These are phyloP conservation scores for Terfezia boudieri DNA, from an alignment of 495 filamentous ascomycete genomes.

Conservation along the genomic window DNA sequence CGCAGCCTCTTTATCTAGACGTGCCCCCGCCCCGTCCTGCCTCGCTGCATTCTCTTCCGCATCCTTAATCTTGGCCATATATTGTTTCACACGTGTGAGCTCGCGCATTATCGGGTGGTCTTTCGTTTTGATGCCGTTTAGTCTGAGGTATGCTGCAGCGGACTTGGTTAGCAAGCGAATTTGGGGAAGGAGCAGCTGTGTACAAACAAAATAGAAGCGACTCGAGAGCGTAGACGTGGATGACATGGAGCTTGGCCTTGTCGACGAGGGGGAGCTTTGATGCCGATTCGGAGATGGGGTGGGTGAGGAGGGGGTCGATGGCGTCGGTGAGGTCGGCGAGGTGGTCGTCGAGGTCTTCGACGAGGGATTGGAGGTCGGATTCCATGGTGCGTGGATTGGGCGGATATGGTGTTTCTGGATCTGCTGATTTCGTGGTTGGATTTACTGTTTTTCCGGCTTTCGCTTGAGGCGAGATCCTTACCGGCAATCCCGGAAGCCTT, in stretches of 20 bases:
- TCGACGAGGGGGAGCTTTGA: conserved; percentile 73
- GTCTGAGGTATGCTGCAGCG: conserved; percentile 44
- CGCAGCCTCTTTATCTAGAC: conserved; percentile 59
- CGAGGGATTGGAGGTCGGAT: conserved; percentile 20
- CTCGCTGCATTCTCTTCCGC: conserved; percentile 20
- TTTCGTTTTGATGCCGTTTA: conserved; percentile 59
- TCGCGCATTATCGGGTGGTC: conserved; percentile 69
- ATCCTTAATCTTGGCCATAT: conserved; percentile 75
- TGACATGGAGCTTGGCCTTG: conserved; percentile 75
- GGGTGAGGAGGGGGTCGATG: conserved; percentile 41
- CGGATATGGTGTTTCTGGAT: not conserved
- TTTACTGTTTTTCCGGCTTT: not conserved
- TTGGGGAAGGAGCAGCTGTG: not conserved
- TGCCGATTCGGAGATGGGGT: conserved; percentile 39
- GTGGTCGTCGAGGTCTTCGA: conserved; percentile 52
- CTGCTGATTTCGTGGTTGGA: not conserved
- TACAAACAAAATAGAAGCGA: conserved; percentile 71
- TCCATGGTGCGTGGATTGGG: conserved; percentile 11
- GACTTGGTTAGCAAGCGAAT: not conserved
- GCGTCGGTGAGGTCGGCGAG: conserved; percentile 56
- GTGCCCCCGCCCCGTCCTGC: conserved; percentile 9
- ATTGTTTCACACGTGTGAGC: conserved; percentile 63
- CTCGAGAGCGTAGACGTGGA: conserved; percentile 68
- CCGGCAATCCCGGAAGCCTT: too few relatives aligned
- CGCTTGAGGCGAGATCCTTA: not conserved